Evolutionary conservation across 75 land plant genomes (phyloP), one percentile per base, ranked within the genome.

Genomic region (Cunninghamia lanceolata): DNA sequence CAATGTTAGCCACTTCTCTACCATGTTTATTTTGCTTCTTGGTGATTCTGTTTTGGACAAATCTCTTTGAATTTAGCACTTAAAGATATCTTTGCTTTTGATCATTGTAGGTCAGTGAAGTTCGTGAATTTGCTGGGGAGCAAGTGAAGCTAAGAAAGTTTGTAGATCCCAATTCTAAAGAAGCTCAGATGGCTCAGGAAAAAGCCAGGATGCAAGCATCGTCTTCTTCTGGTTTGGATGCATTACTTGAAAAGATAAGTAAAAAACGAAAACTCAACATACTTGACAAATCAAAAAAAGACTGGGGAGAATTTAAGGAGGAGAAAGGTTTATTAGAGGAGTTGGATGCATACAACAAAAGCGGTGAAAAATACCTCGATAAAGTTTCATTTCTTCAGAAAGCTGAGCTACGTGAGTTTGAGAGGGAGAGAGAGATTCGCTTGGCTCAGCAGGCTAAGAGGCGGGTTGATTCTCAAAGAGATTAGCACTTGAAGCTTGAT

Each of bases 301-400:
- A 98, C 80, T 98, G 99, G 99, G 97, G 99, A 8, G 99, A 95
- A 80, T 98, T 91, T 87, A 98, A 98, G 81, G 96, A 95, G 52
- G 99, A 98, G 82, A 94, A 92, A 68, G 92, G 98, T 25, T 46
- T 93, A 40, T 97, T 94, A 75, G 99, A 95, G 43, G 99, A 98
- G 89, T 88, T 98, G 50, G 99, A 96, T 89, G 95, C 96, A 28
- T 96, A 98, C 87, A 98, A 98, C 92, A 98, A 96, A 90, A 98
- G 99, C 88, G 93, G 99, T 73, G 95, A 98, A 70, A 94, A 96
- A 86, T 98, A 98, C 86, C 86, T 94, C 19, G 99, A 96, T 53
- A 96, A 89, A 85, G 95, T 98, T 53, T 96, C 99, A 9, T 98
- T 98, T 85, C 87, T 98, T 77, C 94, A 98, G 84, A 91, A 99